These are phyloP conservation scores for Aspergillus hancockii DNA, from an alignment of 495 filamentous ascomycete species.

Conservation along the genomic window DNA sequence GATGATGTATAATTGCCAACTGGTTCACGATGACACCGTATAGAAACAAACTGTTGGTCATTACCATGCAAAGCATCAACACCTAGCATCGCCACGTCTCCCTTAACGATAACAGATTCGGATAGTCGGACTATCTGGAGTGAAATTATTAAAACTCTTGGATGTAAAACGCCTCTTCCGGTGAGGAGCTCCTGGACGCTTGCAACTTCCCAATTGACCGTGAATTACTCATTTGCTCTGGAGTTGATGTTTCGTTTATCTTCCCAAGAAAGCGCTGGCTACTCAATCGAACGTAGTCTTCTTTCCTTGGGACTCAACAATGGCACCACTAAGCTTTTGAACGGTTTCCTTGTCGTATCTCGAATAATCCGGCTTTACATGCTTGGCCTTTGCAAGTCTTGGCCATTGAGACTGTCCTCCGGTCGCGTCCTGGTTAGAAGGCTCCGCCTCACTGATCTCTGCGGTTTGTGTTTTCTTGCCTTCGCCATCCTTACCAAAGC, in stretches of 20 bases:
- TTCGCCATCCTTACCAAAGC: slow-evolving; percentile 73
- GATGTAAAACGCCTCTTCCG: not conserved
- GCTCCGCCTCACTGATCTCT: slow-evolving; percentile 26
- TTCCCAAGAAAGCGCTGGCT: not conserved
- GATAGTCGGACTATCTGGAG: too few relatives aligned
- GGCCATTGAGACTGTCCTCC: slow-evolving; percentile 22
- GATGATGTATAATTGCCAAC: not conserved
- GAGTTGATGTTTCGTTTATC: too few relatives aligned
- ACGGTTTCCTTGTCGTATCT: slow-evolving; percentile 46
- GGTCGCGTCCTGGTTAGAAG: slow-evolving; percentile 22
- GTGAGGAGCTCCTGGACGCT: not conserved
- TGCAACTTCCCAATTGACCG: not conserved
- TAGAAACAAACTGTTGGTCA: slow-evolving; percentile 1
- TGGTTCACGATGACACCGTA: not conserved
- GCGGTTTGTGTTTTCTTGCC: slow-evolving; percentile 32
- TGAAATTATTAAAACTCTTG: not conserved
- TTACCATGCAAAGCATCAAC: slow-evolving; percentile 5
- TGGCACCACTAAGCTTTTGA: slow-evolving; percentile 67
- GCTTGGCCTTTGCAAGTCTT: slow-evolving; percentile 28
- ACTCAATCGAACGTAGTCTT: slow-evolving; percentile 77
- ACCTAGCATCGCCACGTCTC: not conserved
- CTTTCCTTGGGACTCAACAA: slow-evolving; percentile 77
- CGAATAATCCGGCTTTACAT: slow-evolving; percentile 34
- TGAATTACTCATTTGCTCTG: not conserved
- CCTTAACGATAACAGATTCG: not conserved